Percentiles rank a stretch among this genome's conserved stretches.
Conservation (phyloP, 768 basidiomycete species). For the Tephrocybe sp. region DNA sequence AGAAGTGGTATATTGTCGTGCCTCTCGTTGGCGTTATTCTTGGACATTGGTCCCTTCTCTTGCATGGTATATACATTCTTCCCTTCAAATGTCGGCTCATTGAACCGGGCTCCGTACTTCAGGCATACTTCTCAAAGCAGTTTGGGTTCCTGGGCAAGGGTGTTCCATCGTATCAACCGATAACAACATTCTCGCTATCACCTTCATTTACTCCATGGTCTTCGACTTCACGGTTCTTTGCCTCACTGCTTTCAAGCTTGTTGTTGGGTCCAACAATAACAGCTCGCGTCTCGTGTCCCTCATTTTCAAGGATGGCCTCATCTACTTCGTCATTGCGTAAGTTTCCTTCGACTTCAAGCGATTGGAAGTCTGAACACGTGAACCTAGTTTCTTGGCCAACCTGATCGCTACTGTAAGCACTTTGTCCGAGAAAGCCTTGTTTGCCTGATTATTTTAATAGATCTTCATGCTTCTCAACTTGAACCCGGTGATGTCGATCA, state of each 20-base stretch:
- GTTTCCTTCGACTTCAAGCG: conserved; percentile 24
- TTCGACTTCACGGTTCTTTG: conserved; percentile 66
- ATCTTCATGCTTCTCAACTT: conserved; percentile 67
- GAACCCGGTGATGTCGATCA: conserved; percentile 73
- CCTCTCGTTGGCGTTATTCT: conserved; percentile 58
- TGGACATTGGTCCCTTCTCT: conserved; percentile 70
- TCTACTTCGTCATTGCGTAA: conserved; percentile 73
- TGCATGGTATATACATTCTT: conserved; percentile 49
- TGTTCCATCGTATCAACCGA: conserved; percentile 63
- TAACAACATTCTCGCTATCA: conserved; percentile 58
- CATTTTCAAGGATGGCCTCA: conserved; percentile 71
- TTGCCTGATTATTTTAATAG: conserved; percentile 19
- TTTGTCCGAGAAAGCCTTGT: background rate
- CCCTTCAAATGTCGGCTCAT: background rate
- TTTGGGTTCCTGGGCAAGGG: conserved; percentile 46
- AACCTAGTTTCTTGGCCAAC: conserved; percentile 62
- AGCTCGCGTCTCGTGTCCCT: conserved; percentile 61
- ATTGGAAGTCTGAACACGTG: background rate
- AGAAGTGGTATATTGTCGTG: conserved; percentile 50
- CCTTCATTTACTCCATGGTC: conserved; percentile 74
- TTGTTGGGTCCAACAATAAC: conserved; percentile 38
- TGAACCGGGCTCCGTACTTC: background rate
- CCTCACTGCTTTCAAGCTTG: conserved; percentile 63
- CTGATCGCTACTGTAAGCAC: conserved; percentile 59
- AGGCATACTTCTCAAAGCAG: conserved; percentile 63